phyloP scores from a whole-genome alignment of 129 eudicot species.

The Saposhnikovia divaricata region DNA sequence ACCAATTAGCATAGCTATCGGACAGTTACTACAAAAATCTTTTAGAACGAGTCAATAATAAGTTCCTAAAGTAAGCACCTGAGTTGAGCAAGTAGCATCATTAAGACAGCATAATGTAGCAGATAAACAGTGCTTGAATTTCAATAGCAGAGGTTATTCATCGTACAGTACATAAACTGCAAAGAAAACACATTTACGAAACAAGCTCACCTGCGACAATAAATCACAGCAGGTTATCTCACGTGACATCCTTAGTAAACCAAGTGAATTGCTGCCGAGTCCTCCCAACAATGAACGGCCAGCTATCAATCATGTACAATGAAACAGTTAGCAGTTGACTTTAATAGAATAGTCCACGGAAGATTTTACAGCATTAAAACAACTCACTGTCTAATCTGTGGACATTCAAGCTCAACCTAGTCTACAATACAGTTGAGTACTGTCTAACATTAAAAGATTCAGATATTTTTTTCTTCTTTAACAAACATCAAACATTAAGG shows the following conservation, averaged over 20 bases:
- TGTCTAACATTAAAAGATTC: not conserved
- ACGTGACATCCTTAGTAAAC: slow-evolving; percentile 12
- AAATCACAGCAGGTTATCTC: slow-evolving; percentile 14
- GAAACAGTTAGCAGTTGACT: not conserved
- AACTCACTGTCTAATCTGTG: not conserved
- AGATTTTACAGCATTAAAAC: not conserved
- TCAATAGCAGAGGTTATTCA: not conserved
- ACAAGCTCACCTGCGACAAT: slow-evolving; percentile 28
- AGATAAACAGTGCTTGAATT: not conserved
- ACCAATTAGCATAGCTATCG: not conserved
- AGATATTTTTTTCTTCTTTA: not conserved
- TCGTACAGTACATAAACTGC: not conserved
- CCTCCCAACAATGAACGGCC: slow-evolving; percentile 36
- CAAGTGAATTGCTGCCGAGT: slow-evolving; percentile 23
- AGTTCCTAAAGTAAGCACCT: not conserved
- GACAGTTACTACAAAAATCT: not conserved
- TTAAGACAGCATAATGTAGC: not conserved
- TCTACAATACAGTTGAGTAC: not conserved
- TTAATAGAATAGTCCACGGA: not conserved
- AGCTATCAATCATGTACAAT: not conserved
- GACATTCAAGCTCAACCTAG: not conserved
- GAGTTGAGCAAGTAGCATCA: not conserved
- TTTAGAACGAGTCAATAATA: not conserved
- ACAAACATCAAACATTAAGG: not conserved
- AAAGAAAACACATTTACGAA: not conserved